These are phyloP conservation scores for Exophiala aquamarina DNA, from an alignment of 2,329 filamentous ascomycete genomes.

Conservation along the genomic window DNA sequence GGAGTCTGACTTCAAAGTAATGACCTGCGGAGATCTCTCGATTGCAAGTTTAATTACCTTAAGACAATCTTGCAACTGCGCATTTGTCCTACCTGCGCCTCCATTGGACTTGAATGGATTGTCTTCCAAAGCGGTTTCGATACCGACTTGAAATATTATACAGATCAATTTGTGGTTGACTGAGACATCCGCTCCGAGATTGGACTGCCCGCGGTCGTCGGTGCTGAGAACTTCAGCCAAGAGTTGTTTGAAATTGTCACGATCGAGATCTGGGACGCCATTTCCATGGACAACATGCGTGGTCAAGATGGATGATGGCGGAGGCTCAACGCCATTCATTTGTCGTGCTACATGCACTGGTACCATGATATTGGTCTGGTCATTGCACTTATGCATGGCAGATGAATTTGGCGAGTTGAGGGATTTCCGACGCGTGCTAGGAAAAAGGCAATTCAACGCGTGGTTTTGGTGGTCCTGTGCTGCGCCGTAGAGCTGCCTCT, in stretches of 20 bases:
- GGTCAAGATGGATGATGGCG: constrained; percentile 77
- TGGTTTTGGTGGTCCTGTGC: too few relatives aligned
- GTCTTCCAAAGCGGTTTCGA: constrained; percentile 61
- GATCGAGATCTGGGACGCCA: constrained; percentile 64
- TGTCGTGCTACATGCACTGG: constrained; percentile 17
- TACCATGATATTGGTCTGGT: constrained; percentile 13
- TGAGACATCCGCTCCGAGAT: constrained; percentile 64
- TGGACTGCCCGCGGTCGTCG: constrained; percentile 42
- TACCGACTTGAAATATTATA: constrained; percentile 72
- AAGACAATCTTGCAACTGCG: constrained; percentile 63
- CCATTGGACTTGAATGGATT: constrained; percentile 64
- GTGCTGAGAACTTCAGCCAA: constrained; percentile 63
- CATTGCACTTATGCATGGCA: too few relatives aligned
- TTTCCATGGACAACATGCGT: constrained; percentile 75
- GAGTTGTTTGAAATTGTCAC: constrained; percentile 73
- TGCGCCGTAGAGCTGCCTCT: too few relatives aligned
- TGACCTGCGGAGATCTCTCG: constrained; percentile 67
- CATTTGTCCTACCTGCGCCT: constrained; percentile 43
- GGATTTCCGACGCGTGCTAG: too few relatives aligned
- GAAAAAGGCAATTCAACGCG: too few relatives aligned
- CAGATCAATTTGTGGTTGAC: constrained; percentile 85
- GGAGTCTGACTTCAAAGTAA: constrained; percentile 63
- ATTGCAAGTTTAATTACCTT: constrained; percentile 75
- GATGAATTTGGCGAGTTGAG: too few relatives aligned
- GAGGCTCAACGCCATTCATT: constrained; percentile 32